Evolutionary conservation across 495 filamentous ascomycete genomes (phyloP), one percentile per base, ranked within the genome.

Genomic region (Podospora comata): DNA sequence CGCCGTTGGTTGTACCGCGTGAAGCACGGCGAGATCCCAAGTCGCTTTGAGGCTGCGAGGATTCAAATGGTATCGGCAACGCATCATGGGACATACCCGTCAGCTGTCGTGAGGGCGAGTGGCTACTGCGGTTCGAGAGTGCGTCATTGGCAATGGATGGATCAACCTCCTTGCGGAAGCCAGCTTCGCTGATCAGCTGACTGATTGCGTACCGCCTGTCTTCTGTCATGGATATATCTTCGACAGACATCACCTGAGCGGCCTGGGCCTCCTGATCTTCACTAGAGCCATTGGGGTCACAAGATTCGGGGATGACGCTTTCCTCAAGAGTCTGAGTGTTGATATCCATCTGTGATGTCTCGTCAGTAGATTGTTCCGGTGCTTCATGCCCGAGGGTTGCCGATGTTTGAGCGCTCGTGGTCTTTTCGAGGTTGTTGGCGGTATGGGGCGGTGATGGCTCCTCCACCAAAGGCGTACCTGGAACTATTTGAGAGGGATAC

Each of bases 191-290:
- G 39, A 74, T 73, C 13, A 74, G 44, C 2, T 68, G 66, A 53
- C 69, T 73, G 44, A 71, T 73, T 30, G 77, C 71, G 7, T 70
- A 68, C 5, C 68, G 72, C 6, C 71, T 67, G n/a, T 77, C 74
- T 34, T 73, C 74, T 1, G 64, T 55, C 26, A 76, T 70, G 1
- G 71, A 67, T 19, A 58, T 39, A 44, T 71, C 71, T 3, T 55
- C 26, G 18, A 30, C 19, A 0, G 66, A 44, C 9, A 32, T 23
- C 11, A 60, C 15, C 32, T 73, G 67, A 15, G 30, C 65, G 11
- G 34, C 32, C 28, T 67, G 68, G 13, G 53, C 23, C 27, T 67
- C 63, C 9, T 26, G 27, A 11, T 48, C 30, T 20, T 56, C 62
- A n/a, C 64, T 64, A 15, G 62, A 56, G 20, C 32, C 55, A 13